Base-by-base conservation (phyloP, 208 protist genomes). In the Dictyostelium gargantuum region DNA sequence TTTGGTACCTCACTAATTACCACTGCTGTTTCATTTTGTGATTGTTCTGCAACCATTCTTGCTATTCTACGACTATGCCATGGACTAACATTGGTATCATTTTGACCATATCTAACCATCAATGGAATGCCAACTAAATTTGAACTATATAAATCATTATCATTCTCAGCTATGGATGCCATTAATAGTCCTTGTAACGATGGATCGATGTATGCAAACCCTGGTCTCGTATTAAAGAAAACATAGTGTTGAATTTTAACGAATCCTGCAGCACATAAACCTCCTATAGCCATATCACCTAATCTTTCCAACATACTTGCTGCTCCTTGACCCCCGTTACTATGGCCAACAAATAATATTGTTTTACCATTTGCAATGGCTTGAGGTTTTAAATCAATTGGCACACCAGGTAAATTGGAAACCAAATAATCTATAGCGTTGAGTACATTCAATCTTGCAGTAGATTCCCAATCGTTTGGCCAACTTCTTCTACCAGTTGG, bases 21-120 rank as follows among this genome's bases (percentile, higher is more conserved):
- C 1, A 89, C 68, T 2, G 66, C 9, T 19, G 63, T 44, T 35
- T 19, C 4, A 26, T 89, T 63, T 44, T 23, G 6, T n/a, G 17
- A 66, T 21, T 35, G 19, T n/a, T 89, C 66, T n/a, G 6, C 26
- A 13, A 72, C 23, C 68, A 89, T 77, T 32, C 68, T 26, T 26
- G 68, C 81, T 3, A 89, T 89, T 58, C 81, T 72, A 76, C 81
- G 75, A n/a, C 46, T 48, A 38, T 89, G 63, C 44, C 46, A 77
- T 77, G 81, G 81, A 77, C 58, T 75, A 2, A 89, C 81, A 66
- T 77, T 77, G 2, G 81, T 77, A 63, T 89, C 81, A 26, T 89
- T 89, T 26, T 66, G 21, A 11, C 81, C 81, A 63, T 77, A 89
- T 35, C 81, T 46, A 29, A 70, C 38, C 46, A 89, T 63, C 32